Percentiles rank a stretch among this genome's conserved stretches.
phyloP scores from a whole-genome alignment of 2,329 filamentous ascomycete genomes.

The Aciculosporium take region DNA sequence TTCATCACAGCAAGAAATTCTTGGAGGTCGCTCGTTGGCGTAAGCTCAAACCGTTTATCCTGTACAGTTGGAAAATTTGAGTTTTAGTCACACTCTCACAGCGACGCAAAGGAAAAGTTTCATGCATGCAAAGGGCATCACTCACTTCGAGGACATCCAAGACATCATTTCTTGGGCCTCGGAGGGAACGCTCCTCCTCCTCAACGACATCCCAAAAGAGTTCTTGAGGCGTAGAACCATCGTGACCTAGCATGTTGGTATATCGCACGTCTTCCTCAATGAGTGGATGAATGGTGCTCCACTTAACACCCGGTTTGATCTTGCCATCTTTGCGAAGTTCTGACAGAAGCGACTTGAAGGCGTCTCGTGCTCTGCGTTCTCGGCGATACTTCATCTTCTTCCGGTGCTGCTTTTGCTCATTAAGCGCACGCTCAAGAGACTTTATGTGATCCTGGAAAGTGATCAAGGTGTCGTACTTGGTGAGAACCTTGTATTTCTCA shows the following conservation, averaged over 20 bases:
- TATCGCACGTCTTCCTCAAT: slow-evolving; percentile 76
- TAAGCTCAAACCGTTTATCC: slow-evolving; percentile 88
- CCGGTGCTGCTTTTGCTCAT: slow-evolving; percentile 77
- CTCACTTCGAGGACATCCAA: slow-evolving; percentile 78
- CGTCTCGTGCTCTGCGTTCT: slow-evolving; percentile 77
- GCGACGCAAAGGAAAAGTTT: not conserved
- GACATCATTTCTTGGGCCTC: slow-evolving; percentile 67
- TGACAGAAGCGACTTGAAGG: slow-evolving; percentile 58
- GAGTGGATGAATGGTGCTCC: slow-evolving; percentile 63
- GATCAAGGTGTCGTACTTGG: slow-evolving; percentile 77
- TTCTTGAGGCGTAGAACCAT: slow-evolving; percentile 74
- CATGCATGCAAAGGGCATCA: slow-evolving; percentile 8
- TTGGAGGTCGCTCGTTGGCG: slow-evolving; percentile 70
- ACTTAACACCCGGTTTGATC: slow-evolving; percentile 82
- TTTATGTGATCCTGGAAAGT: slow-evolving; percentile 95
- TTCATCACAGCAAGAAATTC: slow-evolving; percentile 75
- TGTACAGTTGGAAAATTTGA: slow-evolving; percentile 19
- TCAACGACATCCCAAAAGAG: slow-evolving; percentile 94
- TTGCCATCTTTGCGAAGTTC: slow-evolving; percentile 63
- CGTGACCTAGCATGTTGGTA: slow-evolving; percentile 65
- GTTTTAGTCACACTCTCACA: slow-evolving; percentile 6
- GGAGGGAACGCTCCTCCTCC: slow-evolving; percentile 79
- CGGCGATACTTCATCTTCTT: slow-evolving; percentile 67
- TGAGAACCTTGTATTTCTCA: slow-evolving; percentile 73
- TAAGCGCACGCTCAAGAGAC: slow-evolving; percentile 76